Evolutionary conservation across 192 early-diverging fungal species (phyloP).

Genomic region (Polychytrium aggregatum): DNA sequence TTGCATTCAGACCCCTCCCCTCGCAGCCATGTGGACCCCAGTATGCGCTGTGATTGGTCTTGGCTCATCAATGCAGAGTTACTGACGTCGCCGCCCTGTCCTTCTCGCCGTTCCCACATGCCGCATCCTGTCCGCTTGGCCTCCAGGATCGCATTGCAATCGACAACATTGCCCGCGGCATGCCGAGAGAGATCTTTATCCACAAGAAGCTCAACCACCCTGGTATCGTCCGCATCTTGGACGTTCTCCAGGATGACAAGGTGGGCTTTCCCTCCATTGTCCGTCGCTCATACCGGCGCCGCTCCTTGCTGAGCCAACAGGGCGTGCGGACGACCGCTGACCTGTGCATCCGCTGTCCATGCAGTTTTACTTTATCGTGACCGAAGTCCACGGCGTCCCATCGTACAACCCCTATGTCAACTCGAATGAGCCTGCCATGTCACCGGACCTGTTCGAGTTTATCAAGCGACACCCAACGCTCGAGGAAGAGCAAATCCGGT

Average conservation of each 20-base stretch:
- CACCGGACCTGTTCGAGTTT: slow-evolving; percentile 32
- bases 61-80: no score
- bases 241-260: slow-evolving; percentile 65
- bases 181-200: slow-evolving; percentile 70
- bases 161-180: no score
- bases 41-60: no score
- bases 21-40: no score
- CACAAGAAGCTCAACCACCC: slow-evolving; percentile 35
- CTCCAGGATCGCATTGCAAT: no score
- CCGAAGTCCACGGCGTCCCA: slow-evolving; percentile 17
- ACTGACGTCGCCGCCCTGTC: no score
- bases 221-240: slow-evolving; percentile 40
- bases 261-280: slow-evolving; percentile 39
- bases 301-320: no score
- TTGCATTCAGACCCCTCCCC: no score
- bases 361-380: slow-evolving; percentile 32
- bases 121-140: no score
- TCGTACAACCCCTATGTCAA: neutral
- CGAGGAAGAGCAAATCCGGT: slow-evolving; percentile 39
- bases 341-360: neutral
- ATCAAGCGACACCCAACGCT: slow-evolving; percentile 26
- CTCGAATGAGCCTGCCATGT: neutral
- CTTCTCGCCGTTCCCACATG: no score
- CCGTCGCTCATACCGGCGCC: neutral
- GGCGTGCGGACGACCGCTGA: no score